Conservation (phyloP, 73 alveolate genomes). For the Effrenium voratum region DNA sequence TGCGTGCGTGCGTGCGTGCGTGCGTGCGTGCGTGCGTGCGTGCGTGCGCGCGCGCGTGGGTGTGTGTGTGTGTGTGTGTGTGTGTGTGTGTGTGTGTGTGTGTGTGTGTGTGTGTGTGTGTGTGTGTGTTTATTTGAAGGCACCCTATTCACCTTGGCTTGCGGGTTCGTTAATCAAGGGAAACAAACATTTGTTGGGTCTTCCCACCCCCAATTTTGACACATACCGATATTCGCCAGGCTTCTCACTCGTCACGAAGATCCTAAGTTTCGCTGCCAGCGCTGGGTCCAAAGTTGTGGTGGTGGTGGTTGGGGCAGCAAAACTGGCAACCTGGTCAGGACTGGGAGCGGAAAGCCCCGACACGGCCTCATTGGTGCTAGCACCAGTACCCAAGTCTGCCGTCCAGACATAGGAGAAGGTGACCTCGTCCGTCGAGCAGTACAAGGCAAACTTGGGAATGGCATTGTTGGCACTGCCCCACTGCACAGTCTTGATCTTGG, state of each 20-base stretch:
- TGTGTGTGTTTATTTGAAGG: too few relatives aligned
- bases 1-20: too few relatives aligned
- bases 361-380: slow-evolving; percentile 44
- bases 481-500: slow-evolving; percentile 52
- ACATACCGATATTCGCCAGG: too few relatives aligned
- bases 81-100: too few relatives aligned
- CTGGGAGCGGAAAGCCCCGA: slow-evolving; percentile 47
- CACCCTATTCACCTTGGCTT: too few relatives aligned
- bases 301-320: slow-evolving; percentile 31
- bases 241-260: slow-evolving; percentile 38
- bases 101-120: too few relatives aligned
- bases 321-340: not conserved
- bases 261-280: slow-evolving; percentile 22
- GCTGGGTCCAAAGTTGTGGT: slow-evolving; percentile 55
- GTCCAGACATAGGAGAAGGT: slow-evolving; percentile 62
- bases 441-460: slow-evolving; percentile 63
- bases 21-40: too few relatives aligned
- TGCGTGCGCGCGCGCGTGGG: too few relatives aligned
- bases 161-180: too few relatives aligned
- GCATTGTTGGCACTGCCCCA: slow-evolving; percentile 63
- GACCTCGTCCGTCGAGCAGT: slow-evolving; percentile 48
- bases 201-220: too few relatives aligned
- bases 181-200: too few relatives aligned
- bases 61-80: too few relatives aligned
- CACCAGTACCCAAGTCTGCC: slow-evolving; percentile 63